Conservation (phyloP, 495 filamentous ascomycete species). For the Daldinia vernicosa region DNA sequence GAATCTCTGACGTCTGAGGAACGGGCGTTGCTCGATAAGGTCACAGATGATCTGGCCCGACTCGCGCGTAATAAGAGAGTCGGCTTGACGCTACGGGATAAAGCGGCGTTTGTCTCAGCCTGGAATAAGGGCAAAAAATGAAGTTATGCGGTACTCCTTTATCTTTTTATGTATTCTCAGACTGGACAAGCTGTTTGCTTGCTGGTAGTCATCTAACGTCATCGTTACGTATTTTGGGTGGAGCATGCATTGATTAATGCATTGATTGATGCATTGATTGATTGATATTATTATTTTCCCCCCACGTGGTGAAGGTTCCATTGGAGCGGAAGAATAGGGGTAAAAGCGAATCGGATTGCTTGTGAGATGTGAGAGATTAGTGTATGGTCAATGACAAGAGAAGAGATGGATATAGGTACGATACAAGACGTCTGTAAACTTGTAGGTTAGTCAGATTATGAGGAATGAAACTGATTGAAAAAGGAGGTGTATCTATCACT, state of each 20-base stretch:
- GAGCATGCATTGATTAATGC: conserved; percentile 25
- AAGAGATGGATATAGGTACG: neutral
- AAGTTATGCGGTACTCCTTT: neutral
- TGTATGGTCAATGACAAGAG: neutral
- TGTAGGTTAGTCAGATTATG: neutral
- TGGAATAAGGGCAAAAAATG: conserved; percentile 53
- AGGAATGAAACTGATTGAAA: neutral
- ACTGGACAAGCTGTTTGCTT: conserved; percentile 11
- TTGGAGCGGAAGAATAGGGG: conserved; percentile 1
- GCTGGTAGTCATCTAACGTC: conserved; percentile 11
- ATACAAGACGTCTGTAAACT: neutral
- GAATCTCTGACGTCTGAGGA: conserved; percentile 64
- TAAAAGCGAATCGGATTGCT: neutral
- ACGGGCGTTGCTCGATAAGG: conserved; percentile 70
- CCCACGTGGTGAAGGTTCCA: neutral
- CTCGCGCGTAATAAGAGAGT: conserved; percentile 92
- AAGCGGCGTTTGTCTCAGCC: conserved; percentile 78
- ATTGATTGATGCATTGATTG: conserved; percentile 26
- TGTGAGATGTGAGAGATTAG: neutral
- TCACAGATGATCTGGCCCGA: conserved; percentile 87
- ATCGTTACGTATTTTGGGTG: conserved; percentile 33
- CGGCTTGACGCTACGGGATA: conserved; percentile 81
- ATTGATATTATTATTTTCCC: conserved; percentile 12
- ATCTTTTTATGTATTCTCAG: neutral
- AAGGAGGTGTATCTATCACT: conserved; percentile 2